A percentile compares a stretch with the other conserved stretches of the same genome.
Evolutionary conservation across 75 land plant genomes (phyloP).

Genomic region (Picea glauca): DNA sequence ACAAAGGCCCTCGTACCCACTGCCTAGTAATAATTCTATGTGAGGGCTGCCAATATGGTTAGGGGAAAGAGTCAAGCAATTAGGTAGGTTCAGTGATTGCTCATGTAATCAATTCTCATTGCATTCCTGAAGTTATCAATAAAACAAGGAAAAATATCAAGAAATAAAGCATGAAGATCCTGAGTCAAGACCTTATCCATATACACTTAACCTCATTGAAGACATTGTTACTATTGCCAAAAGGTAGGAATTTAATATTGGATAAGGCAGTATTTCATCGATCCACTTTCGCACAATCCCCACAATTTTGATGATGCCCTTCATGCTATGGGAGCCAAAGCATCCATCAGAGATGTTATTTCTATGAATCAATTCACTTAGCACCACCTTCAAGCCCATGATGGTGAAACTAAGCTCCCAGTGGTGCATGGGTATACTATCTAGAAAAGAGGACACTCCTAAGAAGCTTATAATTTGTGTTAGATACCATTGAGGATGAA

Average conservation of each 20-base stretch:
- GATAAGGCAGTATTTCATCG: slow-evolving; percentile 71
- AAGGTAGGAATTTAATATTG: slow-evolving; percentile 82
- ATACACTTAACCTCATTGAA: slow-evolving; percentile 31
- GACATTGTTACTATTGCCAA: slow-evolving; percentile 62
- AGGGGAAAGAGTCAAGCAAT: slow-evolving; percentile 87
- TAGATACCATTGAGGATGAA: too few species aligned
- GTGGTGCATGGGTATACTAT: too few species aligned
- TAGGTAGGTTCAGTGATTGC: slow-evolving; percentile 95
- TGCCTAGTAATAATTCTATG: slow-evolving; percentile 75
- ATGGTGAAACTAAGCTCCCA: too few species aligned
- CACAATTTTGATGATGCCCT: slow-evolving; percentile 37
- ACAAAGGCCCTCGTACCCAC: slow-evolving; percentile 69
- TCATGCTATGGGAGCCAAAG: slow-evolving; percentile 26
- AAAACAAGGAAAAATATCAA: slow-evolving; percentile 77
- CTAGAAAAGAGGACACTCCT: too few species aligned
- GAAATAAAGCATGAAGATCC: slow-evolving; percentile 24
- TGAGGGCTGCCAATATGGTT: slow-evolving; percentile 58
- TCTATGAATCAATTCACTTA: slow-evolving; percentile 64
- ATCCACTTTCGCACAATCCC: slow-evolving; percentile 50
- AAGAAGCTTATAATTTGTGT: too few species aligned
- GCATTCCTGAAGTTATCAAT: slow-evolving; percentile 89
- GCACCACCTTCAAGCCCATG: slow-evolving; percentile 77
- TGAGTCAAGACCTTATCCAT: slow-evolving; percentile 37
- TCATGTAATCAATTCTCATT: slow-evolving; percentile 85
- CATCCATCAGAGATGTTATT: slow-evolving; percentile 79